phyloP scores from a whole-genome alignment of 2,329 filamentous ascomycete species.

The Clonostachys sp. region DNA sequence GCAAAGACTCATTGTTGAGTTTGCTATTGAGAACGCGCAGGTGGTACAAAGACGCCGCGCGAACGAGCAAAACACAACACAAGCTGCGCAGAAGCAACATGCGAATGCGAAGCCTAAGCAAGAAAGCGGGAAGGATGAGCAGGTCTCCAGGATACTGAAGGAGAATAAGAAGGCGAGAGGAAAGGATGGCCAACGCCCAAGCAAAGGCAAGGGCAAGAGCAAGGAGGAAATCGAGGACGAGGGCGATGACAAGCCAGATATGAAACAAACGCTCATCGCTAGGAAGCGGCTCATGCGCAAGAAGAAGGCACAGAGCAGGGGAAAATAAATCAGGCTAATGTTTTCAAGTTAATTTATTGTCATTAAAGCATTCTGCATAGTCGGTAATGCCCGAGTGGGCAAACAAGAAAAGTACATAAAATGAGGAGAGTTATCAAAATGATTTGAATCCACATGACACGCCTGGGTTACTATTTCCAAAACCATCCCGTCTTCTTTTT shows the following conservation, averaged over 20 bases:
- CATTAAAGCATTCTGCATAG: background rate
- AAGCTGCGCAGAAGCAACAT: constrained; percentile 3
- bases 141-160: constrained; percentile 17
- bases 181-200: constrained; percentile 25
- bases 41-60: constrained; percentile 72
- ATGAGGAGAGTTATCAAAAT: background rate
- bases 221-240: constrained; percentile 22
- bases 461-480: constrained; percentile 6
- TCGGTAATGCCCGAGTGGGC: constrained; percentile 1
- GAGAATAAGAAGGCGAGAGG: constrained; percentile 12
- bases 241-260: constrained; percentile 34
- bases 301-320: constrained; percentile 47
- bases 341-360: background rate
- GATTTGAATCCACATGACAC: no score
- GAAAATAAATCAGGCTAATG: constrained; percentile 13
- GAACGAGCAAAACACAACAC: constrained; percentile 25
- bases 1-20: constrained; percentile 89
- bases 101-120: constrained; percentile 12
- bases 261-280: constrained; percentile 74
- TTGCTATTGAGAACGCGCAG: constrained; percentile 96
- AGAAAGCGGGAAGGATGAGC: constrained; percentile 6
- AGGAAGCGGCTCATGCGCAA: constrained; percentile 78
- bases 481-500: constrained; percentile 7
- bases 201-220: constrained; percentile 20
- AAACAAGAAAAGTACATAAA: background rate